Evolutionary conservation across 2,329 filamentous ascomycete species (phyloP), one percentile per base, ranked within the genome.

Genomic region (Leptographium lundbergii): DNA sequence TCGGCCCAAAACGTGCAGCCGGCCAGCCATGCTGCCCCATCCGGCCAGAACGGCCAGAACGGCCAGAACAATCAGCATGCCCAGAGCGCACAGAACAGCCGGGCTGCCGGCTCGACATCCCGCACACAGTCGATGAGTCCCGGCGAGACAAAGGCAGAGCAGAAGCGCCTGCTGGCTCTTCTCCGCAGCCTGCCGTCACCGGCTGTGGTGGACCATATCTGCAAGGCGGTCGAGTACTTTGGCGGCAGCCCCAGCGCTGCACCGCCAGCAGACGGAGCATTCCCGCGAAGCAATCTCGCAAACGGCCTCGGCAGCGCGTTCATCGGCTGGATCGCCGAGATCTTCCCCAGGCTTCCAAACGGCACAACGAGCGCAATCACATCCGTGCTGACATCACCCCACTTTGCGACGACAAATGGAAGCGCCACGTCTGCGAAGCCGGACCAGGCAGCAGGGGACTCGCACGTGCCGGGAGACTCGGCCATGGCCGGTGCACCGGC

Each of bases 211-310:
- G 81, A 85, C 61, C 81, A 84, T 65, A 72, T 86, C 39, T 85
- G 81, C 66, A 84, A 79, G 64, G 82, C 80, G 2, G 67, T 86
- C 58, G 76, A 79, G n/a, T 85, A 82, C 64, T 86, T 85, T 68
- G 82, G 83, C 9, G 81, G 82, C 29, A 75, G 81, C 53, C 80
- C 81, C 45, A 78, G 77, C 32, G 77, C 76, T 5, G 77, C 78
- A 9, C 75, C 78, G n/a, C 74, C 76, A 0, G 68, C 74, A 32
- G 73, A 78, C 62, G 75, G 72, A 19, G 70, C 69, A 2, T 85
- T 85, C 57, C 82, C 82, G 1, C 71, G 74, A 29, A 85, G 82
- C 63, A 76, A 74, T 11, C 73, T 76, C 54, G 74, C 74, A 14
- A 84, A 84, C 66, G 82, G 82, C 3, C 71, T 77, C 1, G 83